phyloP scores from a whole-genome alignment of 352 stramenopile species.

The Plasmopara viticola region DNA sequence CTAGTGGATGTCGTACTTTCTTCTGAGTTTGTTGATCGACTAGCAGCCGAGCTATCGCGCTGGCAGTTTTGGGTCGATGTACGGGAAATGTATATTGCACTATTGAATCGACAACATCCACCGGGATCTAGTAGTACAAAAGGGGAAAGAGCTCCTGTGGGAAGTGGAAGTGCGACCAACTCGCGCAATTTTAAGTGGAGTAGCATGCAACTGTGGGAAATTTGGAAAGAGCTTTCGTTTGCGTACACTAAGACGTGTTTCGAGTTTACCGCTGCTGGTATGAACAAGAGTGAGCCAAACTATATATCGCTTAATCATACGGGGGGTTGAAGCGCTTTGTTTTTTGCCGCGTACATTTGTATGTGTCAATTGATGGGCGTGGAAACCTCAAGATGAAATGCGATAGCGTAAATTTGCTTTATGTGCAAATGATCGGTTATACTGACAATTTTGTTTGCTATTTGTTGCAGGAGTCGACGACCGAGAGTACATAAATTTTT shows the following conservation, averaged over 20 bases:
- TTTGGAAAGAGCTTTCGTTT: conserved; percentile 78
- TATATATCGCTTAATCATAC: conserved; percentile 27
- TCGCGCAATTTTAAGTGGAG: conserved; percentile 72
- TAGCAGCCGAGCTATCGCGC: conserved; percentile 53
- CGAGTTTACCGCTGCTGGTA: conserved; percentile 78
- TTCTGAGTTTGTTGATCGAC: conserved; percentile 59
- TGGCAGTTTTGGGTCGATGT: conserved; percentile 81
- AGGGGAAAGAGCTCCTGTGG: conserved; percentile 14
- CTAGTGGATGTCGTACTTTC: conserved; percentile 72
- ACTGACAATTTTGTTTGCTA: conserved; percentile 23
- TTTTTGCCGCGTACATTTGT: not conserved
- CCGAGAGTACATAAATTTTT: conserved; percentile 77
- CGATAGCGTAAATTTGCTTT: conserved; percentile 2
- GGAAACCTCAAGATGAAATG: conserved; percentile 13
- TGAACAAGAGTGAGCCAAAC: conserved; percentile 62
- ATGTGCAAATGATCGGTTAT: not conserved
- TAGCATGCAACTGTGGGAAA: conserved; percentile 78
- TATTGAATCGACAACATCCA: conserved; percentile 34
- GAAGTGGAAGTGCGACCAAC: conserved; percentile 28
- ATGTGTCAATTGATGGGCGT: not conserved
- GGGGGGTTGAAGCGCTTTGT: conserved; percentile 13
- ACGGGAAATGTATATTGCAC: conserved; percentile 63
- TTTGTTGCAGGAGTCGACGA: conserved; percentile 57
- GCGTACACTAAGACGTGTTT: conserved; percentile 80
- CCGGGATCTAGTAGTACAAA: conserved; percentile 8